phyloP scores from a whole-genome alignment of 208 protist genomes.

The Crithidia acanthocephali region DNA sequence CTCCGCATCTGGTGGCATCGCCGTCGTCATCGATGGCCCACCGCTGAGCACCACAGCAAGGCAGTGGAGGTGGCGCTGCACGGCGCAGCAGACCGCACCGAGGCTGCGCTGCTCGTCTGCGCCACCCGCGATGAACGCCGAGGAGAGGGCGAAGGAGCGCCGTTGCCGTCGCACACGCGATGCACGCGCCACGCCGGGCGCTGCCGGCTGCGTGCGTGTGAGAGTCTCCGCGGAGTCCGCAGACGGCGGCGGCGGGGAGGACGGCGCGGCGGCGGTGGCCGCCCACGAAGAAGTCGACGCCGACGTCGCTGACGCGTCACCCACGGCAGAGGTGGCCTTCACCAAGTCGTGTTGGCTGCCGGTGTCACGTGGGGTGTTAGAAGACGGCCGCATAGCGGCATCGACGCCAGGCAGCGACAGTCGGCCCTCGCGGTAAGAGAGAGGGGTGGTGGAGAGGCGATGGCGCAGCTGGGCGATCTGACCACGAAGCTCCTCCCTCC shows the following conservation, averaged over 20 bases:
- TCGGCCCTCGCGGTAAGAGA: neutral
- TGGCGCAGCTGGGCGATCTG: constrained; percentile 17
- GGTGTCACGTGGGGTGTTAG: neutral
- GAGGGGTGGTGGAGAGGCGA: constrained; percentile 10
- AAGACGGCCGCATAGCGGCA: neutral
- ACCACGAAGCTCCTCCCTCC: constrained; percentile 12
- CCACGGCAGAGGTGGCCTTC: too few species aligned
- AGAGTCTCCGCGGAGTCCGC: neutral
- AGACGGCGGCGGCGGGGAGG: too few species aligned
- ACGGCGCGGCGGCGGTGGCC: too few species aligned
- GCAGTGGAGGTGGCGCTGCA: constrained; percentile 32
- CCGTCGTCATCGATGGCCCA: neutral
- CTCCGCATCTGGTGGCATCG: constrained; percentile 18
- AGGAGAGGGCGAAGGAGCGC: constrained; percentile 50
- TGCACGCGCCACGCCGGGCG: neutral
- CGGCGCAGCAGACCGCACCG: neutral
- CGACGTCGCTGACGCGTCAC: too few species aligned
- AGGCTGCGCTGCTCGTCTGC: constrained; percentile 21
- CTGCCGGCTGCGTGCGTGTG: neutral
- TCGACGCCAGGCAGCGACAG: neutral
- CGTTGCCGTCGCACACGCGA: neutral
- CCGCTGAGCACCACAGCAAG: constrained; percentile 38
- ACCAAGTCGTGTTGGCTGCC: neutral
- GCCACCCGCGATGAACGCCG: constrained; percentile 27
- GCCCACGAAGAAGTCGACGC: too few species aligned